Evolutionary conservation across 129 eudicot species (phyloP).

Genomic region (Escallonia herrerae): DNA sequence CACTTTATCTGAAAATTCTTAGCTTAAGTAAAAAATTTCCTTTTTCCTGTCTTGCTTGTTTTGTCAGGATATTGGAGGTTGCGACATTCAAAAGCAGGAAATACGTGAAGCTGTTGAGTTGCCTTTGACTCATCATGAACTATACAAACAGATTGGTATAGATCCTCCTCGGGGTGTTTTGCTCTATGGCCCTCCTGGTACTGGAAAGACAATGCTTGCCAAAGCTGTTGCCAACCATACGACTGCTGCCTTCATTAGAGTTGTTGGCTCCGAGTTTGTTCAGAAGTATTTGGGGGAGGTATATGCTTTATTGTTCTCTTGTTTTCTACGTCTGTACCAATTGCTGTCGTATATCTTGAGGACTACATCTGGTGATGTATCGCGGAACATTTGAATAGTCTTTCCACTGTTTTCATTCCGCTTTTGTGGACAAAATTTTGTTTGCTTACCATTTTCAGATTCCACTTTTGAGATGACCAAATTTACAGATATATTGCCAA

Average conservation of each 20-base stretch:
- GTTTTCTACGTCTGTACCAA: not conserved
- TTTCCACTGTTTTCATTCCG: no score
- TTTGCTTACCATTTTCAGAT: no score
- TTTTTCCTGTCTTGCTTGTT: not conserved
- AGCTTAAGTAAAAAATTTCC: no score
- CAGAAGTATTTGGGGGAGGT: constrained; percentile 97
- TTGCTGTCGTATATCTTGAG: no score
- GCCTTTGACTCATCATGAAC: constrained; percentile 80
- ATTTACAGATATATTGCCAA: no score
- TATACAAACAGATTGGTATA: constrained; percentile 88
- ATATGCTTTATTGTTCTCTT: constrained; percentile 10
- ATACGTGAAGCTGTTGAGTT: constrained; percentile 91
- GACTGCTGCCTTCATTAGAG: constrained; percentile 83
- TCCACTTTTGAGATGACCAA: no score
- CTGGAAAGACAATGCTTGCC: constrained; percentile 92
- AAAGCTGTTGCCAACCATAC: constrained; percentile 90
- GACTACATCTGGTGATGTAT: no score
- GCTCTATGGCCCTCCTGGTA: constrained; percentile 90
- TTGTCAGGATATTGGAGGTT: constrained; percentile 83
- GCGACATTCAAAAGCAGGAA: constrained; percentile 90
- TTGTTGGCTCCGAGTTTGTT: constrained; percentile 86
- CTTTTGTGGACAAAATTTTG: no score
- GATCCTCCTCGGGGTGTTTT: constrained; percentile 93
- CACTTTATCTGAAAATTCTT: no score
- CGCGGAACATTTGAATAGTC: no score